Evolutionary conservation across 2,329 filamentous ascomycete genomes (phyloP).

Genomic region (Arthrinium phaeospermum): DNA sequence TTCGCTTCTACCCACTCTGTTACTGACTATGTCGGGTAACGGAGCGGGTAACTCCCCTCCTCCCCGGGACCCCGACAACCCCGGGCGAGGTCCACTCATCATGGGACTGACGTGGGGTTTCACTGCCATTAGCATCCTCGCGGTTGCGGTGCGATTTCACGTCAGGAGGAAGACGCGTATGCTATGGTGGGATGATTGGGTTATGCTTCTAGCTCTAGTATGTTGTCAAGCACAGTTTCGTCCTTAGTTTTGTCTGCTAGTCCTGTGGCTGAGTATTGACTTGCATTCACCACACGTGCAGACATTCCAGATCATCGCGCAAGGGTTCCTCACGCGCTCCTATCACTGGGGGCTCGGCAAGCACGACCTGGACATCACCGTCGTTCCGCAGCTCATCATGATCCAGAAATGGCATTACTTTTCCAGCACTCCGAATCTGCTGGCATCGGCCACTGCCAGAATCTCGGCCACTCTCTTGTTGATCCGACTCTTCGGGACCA

Average conservation of each 20-base stretch:
- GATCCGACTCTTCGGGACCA: constrained; percentile 22
- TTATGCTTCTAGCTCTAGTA: not conserved
- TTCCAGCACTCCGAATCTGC: not conserved
- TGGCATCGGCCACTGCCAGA: constrained; percentile 17
- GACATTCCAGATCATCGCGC: not conserved
- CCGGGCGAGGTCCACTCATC: constrained; percentile 10
- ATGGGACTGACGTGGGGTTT: constrained; percentile 13
- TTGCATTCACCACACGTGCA: too few species aligned
- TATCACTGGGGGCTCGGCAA: constrained; percentile 21
- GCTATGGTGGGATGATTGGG: not conserved
- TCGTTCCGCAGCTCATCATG: not conserved
- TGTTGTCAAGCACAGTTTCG: too few species aligned
- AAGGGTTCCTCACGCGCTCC: not conserved
- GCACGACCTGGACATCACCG: not conserved
- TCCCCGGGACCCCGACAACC: not conserved
- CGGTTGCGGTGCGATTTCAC: not conserved
- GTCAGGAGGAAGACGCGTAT: not conserved
- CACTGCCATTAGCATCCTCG: not conserved
- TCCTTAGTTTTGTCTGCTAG: too few species aligned
- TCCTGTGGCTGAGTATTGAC: too few species aligned
- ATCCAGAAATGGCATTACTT: constrained; percentile 20
- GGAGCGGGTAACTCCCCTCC: not conserved
- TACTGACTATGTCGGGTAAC: not conserved
- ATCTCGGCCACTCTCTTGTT: constrained; percentile 25
- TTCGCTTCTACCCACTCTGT: too few species aligned